A percentile compares a stretch with the other conserved stretches of the same genome.
Evolutionary conservation across 345 rosid genomes (phyloP).

Genomic region (Eucalyptus microcorys): DNA sequence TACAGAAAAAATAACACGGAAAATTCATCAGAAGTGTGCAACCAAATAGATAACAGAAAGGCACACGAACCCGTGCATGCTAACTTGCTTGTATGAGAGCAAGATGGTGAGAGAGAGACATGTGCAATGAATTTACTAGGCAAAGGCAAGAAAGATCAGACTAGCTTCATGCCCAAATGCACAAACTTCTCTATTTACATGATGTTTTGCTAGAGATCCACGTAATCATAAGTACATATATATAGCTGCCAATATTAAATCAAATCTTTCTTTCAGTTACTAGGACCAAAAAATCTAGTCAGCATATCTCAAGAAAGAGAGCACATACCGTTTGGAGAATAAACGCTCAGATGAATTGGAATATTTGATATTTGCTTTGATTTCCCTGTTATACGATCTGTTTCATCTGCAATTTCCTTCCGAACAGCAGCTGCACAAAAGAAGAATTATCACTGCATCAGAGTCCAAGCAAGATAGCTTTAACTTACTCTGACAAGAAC

Average conservation of each 20-base stretch:
- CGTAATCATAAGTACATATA: background rate
- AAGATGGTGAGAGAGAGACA: background rate
- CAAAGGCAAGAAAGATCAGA: background rate
- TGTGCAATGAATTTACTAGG: background rate
- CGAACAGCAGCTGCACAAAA: conserved; percentile 55
- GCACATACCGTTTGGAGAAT: conserved; percentile 77
- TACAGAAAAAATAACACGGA: background rate
- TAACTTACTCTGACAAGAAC: background rate
- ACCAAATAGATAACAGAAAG: background rate
- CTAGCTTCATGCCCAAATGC: background rate
- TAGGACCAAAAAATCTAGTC: background rate
- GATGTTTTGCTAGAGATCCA: background rate
- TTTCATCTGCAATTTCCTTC: conserved; percentile 60
- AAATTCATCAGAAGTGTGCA: background rate
- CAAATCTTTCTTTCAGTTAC: background rate
- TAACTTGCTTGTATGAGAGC: background rate
- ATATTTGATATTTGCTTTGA: conserved; percentile 58
- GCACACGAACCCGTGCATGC: background rate
- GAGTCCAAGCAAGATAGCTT: background rate
- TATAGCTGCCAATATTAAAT: background rate
- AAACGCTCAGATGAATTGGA: conserved; percentile 69
- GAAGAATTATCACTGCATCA: background rate
- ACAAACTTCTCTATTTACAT: background rate
- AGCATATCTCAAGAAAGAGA: background rate
- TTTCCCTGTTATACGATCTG: conserved; percentile 68